Percentiles rank a stretch among this genome's conserved stretches.
phyloP scores from a whole-genome alignment of 129 eudicot species.

The Glebionis coronaria region DNA sequence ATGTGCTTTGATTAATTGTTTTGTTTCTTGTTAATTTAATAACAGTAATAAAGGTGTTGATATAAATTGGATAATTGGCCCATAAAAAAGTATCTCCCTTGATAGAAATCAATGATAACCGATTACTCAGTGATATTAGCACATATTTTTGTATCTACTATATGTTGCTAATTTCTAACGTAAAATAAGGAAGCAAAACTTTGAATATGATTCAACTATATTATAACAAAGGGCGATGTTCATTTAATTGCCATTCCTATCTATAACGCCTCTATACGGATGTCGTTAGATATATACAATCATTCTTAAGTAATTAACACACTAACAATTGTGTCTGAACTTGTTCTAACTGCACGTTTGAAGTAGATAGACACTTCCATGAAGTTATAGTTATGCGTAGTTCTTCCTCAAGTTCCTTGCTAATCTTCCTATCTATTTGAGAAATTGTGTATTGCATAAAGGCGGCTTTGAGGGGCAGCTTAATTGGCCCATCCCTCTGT shows the following conservation, averaged over 20 bases:
- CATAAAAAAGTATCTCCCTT: no score
- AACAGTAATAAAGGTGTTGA: no score
- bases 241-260: not conserved
- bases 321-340: constrained; percentile 1
- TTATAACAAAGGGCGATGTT: not conserved
- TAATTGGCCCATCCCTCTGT: constrained; percentile 34
- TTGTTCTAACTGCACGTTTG: constrained; percentile 4
- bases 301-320: not conserved
- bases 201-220: no score
- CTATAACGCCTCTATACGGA: not conserved
- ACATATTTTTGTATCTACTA: no score
- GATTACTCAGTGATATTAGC: no score
- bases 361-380: constrained; percentile 1
- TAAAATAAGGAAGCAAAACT: no score
- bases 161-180: no score
- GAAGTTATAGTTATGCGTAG: constrained; percentile 6
- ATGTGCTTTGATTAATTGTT: no score
- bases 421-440: not conserved
- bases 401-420: not conserved
- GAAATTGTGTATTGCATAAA: constrained; percentile 30
- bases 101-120: no score
- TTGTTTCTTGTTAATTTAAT: no score
- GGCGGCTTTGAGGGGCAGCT: constrained; percentile 27
- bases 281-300: not conserved
- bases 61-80: no score